Evolutionary conservation across 2,329 filamentous ascomycete genomes (phyloP), one percentile per base, ranked within the genome.

Genomic region (Pseudopithomyces chartarum): DNA sequence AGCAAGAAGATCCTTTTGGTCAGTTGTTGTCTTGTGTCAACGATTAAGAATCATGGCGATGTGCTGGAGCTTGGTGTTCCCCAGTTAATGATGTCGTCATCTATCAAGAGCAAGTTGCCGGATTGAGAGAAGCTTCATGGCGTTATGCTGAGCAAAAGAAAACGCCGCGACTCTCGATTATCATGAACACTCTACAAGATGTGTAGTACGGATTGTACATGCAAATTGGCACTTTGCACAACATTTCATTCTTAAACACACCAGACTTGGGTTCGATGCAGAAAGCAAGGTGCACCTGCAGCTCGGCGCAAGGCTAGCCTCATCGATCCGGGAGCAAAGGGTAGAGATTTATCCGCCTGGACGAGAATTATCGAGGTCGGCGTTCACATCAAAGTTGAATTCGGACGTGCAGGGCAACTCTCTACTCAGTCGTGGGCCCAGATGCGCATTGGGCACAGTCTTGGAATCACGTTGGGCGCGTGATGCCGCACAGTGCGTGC

Each of bases 21-120:
- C 15, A 54, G 32, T 52, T 38, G 29, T 19, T 29, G 13, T 19
- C 43, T 17, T 26, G 19, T 45, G 29, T 45, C 19, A 52, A 38
- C 45, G 52, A 34, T 2, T 15, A 6, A n/a, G 11, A 23, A 46
- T 29, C 20, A 42, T 33, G 42, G 15, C 32, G 20, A 22, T 49
- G 15, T 39, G 13, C 15, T 49, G 52, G 23, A 43, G 52, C 52
- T 54, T 34, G 44, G 42, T 49, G 52, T 38, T 50, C 39, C 36
- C 55, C 42, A 45, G 42, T 47, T 43, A 39, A 42, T 56, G 39
- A 36, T 53, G 50, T 46, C 43, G 50, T 46, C 54, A 56, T 45
- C 47, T 50, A 50, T 50, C 47, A 22, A 50, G 15, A 17, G 38
- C 38, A 32, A 36, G 51, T 33, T 33, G 51, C 22, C 40, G 32